These are phyloP conservation scores for Daedalea quercina DNA, from an alignment of 768 basidiomycete species.

Conservation along the genomic window DNA sequence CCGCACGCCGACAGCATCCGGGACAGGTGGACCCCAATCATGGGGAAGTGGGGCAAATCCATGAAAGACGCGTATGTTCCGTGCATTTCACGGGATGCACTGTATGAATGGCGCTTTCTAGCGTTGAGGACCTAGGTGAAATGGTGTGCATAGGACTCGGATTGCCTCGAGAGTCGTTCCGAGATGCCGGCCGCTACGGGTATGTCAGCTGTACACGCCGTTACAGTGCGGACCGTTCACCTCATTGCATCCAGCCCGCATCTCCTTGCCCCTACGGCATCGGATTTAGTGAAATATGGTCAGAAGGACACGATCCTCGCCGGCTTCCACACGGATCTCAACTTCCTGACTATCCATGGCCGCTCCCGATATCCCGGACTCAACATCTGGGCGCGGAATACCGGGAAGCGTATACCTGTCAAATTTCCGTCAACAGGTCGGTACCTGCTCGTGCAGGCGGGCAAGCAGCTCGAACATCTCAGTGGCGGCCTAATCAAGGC, in stretches of 20 bases:
- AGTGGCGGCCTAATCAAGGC: slow-evolving; percentile 83
- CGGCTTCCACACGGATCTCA: slow-evolving; percentile 92
- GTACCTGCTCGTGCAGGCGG: slow-evolving; percentile 88
- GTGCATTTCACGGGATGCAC: neutral
- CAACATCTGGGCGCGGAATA: slow-evolving; percentile 93
- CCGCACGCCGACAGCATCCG: slow-evolving; percentile 56
- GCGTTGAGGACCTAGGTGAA: slow-evolving; percentile 80
- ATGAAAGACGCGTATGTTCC: slow-evolving; percentile 80
- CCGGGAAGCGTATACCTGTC: slow-evolving; percentile 84
- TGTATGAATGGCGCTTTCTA: slow-evolving; percentile 22
- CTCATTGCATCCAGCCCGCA: slow-evolving; percentile 50
- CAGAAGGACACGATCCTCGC: slow-evolving; percentile 80
- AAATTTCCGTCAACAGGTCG: slow-evolving; percentile 76
- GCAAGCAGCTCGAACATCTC: slow-evolving; percentile 90
- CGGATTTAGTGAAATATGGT: slow-evolving; percentile 78
- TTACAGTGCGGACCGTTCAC: neutral
- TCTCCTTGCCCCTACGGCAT: slow-evolving; percentile 89
- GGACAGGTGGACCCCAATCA: slow-evolving; percentile 58
- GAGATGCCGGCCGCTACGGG: slow-evolving; percentile 82
- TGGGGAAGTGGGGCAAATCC: slow-evolving; percentile 82
- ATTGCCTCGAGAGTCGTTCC: slow-evolving; percentile 61
- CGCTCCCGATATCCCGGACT: slow-evolving; percentile 83
- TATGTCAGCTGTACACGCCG: slow-evolving; percentile 24
- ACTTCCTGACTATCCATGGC: slow-evolving; percentile 89
- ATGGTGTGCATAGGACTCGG: slow-evolving; percentile 86